These are phyloP conservation scores for Thecaphora thlaspeos DNA, from an alignment of 1,284 basidiomycete genomes.

Conservation along the genomic window DNA sequence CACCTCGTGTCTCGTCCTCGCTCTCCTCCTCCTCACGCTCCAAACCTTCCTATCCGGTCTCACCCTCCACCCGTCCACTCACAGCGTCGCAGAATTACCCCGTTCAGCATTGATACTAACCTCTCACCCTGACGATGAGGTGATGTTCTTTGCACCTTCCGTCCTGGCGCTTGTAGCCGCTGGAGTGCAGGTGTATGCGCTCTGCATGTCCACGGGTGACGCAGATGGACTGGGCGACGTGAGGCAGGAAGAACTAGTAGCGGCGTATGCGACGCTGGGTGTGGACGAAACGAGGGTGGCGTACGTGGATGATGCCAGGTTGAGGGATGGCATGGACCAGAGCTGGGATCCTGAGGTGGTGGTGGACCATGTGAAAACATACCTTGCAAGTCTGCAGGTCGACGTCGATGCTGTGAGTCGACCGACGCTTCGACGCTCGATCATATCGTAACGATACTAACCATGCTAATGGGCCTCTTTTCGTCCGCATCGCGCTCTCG, in stretches of 20 bases:
- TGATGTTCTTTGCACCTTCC: constrained; percentile 85
- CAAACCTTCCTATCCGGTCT: neutral
- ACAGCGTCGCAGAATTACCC: constrained; percentile 4
- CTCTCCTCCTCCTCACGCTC: too few relatives aligned
- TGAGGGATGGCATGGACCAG: constrained; percentile 79
- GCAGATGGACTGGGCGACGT: constrained; percentile 74
- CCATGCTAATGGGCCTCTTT: neutral
- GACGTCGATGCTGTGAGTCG: constrained; percentile 18
- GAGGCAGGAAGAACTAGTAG: constrained; percentile 68
- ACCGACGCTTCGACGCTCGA: too few relatives aligned
- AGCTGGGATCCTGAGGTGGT: too few relatives aligned
- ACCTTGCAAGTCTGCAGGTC: constrained; percentile 59
- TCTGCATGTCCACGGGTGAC: constrained; percentile 66
- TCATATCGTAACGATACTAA: too few relatives aligned
- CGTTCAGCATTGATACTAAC: constrained; percentile 67
- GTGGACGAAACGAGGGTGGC: constrained; percentile 65
- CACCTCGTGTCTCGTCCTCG: too few relatives aligned
- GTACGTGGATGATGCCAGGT: constrained; percentile 69
- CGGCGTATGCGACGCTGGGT: constrained; percentile 64
- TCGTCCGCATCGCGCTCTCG: neutral
- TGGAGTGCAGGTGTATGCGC: constrained; percentile 56
- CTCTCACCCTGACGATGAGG: constrained; percentile 88
- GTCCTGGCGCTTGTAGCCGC: constrained; percentile 63
- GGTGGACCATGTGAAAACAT: constrained; percentile 70
- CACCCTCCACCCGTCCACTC: neutral